phyloP scores from a whole-genome alignment of 2,329 filamentous ascomycete genomes.

The Celoporthe dispersa region DNA sequence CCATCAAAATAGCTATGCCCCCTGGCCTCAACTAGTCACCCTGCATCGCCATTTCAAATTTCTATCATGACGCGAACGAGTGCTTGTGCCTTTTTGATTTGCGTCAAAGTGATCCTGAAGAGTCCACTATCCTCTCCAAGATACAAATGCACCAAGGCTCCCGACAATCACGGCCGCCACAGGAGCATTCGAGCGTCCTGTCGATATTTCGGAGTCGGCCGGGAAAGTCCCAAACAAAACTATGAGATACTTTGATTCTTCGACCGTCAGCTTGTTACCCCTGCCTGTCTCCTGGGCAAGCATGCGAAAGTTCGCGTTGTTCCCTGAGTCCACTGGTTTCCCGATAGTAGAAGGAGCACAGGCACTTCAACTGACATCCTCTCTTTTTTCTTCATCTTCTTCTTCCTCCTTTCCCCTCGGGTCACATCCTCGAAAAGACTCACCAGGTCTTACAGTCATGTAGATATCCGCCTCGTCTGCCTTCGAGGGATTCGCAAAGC shows the following conservation, averaged over 20 bases:
- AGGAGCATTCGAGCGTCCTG: slow-evolving; percentile 9
- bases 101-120: not conserved
- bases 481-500: slow-evolving; percentile 41
- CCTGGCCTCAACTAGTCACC: not conserved
- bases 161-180: not conserved
- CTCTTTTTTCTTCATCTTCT: not conserved
- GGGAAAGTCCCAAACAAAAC: slow-evolving; percentile 44
- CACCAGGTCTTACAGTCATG: slow-evolving; percentile 42
- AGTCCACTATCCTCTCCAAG: too few relatives aligned
- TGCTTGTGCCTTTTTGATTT: not conserved
- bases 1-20: not conserved
- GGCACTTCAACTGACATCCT: slow-evolving; percentile 31
- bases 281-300: slow-evolving; percentile 37
- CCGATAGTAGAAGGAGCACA: not conserved
- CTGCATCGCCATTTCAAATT: not conserved
- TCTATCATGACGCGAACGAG: not conserved
- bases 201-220: slow-evolving; percentile 41
- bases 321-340: not conserved
- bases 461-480: slow-evolving; percentile 42
- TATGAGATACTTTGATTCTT: slow-evolving; percentile 41
- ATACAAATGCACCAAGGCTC: not conserved
- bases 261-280: slow-evolving; percentile 35
- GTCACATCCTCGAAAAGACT: not conserved
- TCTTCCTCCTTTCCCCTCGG: too few relatives aligned
- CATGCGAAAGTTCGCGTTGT: slow-evolving; percentile 41